Conservation (phyloP, 129 eudicot species). For the Chrysanthemum seticuspe region DNA sequence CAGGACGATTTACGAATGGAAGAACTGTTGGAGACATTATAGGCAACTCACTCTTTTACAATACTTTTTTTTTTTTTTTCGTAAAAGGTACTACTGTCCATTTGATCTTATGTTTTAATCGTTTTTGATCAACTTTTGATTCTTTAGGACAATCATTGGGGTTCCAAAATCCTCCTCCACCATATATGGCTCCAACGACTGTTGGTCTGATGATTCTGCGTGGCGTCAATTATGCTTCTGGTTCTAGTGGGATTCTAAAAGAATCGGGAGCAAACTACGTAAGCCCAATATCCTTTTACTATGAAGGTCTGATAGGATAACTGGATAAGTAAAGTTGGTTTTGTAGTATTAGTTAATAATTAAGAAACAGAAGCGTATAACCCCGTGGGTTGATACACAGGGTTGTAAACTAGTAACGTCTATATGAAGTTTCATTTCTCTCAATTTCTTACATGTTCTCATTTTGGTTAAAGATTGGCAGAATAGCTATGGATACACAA, state of each 20-base stretch:
- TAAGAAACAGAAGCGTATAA: too few relatives aligned
- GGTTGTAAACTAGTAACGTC: too few relatives aligned
- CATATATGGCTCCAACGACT: conserved; percentile 78
- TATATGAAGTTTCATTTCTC: background rate
- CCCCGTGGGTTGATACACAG: too few relatives aligned
- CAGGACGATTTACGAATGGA: conserved; percentile 85
- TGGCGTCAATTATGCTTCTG: conserved; percentile 91
- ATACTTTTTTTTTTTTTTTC: background rate
- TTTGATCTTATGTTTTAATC: background rate
- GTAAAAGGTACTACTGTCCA: background rate
- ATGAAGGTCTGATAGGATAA: too few relatives aligned
- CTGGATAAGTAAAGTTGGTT: too few relatives aligned
- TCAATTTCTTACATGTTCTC: background rate
- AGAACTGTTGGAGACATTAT: conserved; percentile 74
- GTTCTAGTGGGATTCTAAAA: conserved; percentile 72
- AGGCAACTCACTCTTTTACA: conserved; percentile 38
- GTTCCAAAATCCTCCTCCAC: conserved; percentile 51
- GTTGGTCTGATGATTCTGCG: conserved; percentile 43
- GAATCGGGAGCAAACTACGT: conserved; percentile 69
- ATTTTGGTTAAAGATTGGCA: conserved; percentile 50
- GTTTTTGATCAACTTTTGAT: background rate
- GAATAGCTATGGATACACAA: conserved; percentile 68
- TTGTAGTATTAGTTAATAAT: too few relatives aligned
- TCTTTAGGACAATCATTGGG: conserved; percentile 58
- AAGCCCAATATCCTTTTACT: conserved; percentile 21